Evolutionary conservation across 2,329 filamentous ascomycete species (phyloP).

Genomic region (Aspergillus hortae): DNA sequence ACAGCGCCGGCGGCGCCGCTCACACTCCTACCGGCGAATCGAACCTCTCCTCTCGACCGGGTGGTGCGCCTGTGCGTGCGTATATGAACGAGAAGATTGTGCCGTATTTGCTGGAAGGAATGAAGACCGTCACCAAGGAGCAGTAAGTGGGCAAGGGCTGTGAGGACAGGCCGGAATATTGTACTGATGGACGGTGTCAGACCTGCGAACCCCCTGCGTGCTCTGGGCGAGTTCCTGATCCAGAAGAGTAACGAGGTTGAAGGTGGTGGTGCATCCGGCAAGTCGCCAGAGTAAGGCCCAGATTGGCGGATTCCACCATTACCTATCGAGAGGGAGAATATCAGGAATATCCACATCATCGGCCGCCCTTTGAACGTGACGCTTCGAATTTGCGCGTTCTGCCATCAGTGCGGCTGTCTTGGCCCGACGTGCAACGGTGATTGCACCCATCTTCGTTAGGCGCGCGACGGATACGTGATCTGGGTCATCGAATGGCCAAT

Average conservation of each 20-base stretch:
- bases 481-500: too few relatives aligned
- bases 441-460: too few relatives aligned
- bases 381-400: too few relatives aligned
- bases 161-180: background rate
- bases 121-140: conserved; percentile 69
- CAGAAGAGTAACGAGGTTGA: conserved; percentile 66
- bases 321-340: too few relatives aligned
- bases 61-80: conserved; percentile 66
- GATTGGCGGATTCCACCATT: too few relatives aligned
- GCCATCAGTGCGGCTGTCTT: too few relatives aligned
- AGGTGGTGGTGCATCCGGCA: conserved; percentile 22
- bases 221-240: conserved; percentile 67
- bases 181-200: conserved; percentile 32
- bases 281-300: conserved; percentile 21
- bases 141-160: conserved; percentile 52
- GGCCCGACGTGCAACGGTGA: too few relatives aligned
- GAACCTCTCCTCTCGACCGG: conserved; percentile 48
- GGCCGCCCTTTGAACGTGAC: too few relatives aligned
- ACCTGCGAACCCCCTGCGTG: conserved; percentile 65
- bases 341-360: too few relatives aligned
- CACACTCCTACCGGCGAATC: conserved; percentile 26
- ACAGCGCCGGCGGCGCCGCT: conserved; percentile 1
- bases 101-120: conserved; percentile 65
- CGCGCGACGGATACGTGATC: too few relatives aligned
- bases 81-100: conserved; percentile 72